Evolutionary conservation across 768 basidiomycete species (phyloP), one percentile per base, ranked within the genome.

Genomic region (Lentinula sp.): DNA sequence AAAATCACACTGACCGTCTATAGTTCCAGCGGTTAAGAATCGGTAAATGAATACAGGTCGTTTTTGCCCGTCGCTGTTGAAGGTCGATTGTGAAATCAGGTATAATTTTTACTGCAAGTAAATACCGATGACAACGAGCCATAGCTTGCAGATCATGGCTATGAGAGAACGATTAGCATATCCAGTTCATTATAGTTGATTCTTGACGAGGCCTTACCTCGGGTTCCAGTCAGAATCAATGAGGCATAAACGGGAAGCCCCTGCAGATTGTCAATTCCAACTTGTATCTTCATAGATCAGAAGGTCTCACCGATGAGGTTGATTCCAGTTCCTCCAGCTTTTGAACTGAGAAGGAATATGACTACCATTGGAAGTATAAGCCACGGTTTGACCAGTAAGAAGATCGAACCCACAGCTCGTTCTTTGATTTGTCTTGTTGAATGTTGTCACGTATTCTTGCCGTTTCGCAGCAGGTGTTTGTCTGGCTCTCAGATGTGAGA

Each of bases 151-250:
- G 72, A 74, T 99, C 97, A 67, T 91, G 91, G 67, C 90, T 93
- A 59, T 20, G 37, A 43, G 23, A 16, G 13, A 6, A 43, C 13
- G 37, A 9, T 51, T 13, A 35, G 15, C 18, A 10, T 15, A 33
- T 7, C 20, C 15, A 6, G 16, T n/a, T n/a, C 16, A 43, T 20
- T 39, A 28, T 48, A 6, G 5, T 23, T 20, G 46, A 16, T 48
- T 6, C 46, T 48, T 28, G 3, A 7, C 28, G 6, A 23, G 36
- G 16, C n/a, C 69, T 55, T 54, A 86, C 88, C 91, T 92, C 39
- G 94, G 94, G 74, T 95, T 96, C 94, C 94, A 97, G 68, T 95
- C 94, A 18, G 88, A 90, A 71, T 97, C 95, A 42, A 96, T 78
- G 52, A 95, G 79, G 63, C 91, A 88, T 43, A 97, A 74, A 43